These are phyloP conservation scores for Sporothrix schenckii DNA, from an alignment of 2,329 filamentous ascomycete species.

Conservation along the genomic window DNA sequence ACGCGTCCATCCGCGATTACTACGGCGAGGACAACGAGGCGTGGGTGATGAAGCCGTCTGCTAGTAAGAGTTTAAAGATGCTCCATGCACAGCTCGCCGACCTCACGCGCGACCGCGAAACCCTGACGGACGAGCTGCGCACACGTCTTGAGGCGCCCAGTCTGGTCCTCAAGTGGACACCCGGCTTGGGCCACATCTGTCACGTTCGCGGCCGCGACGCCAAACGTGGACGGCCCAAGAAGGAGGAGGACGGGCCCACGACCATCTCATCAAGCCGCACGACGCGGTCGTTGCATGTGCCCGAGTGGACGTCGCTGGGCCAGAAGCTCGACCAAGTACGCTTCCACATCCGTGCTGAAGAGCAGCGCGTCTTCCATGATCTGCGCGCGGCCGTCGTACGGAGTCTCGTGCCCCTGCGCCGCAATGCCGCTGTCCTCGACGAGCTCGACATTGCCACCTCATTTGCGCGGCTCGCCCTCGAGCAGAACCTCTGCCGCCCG, in stretches of 20 bases:
- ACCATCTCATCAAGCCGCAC: conserved; percentile 78
- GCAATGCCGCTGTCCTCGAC: conserved; percentile 88
- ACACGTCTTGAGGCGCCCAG: conserved; percentile 62
- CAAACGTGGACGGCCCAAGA: conserved; percentile 35
- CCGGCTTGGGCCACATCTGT: conserved; percentile 84
- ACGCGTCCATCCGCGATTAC: conserved; percentile 54
- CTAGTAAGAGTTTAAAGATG: conserved; percentile 65
- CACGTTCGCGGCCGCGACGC: conserved; percentile 84
- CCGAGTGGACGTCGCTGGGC: conserved; percentile 83
- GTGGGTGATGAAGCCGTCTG: conserved; percentile 68
- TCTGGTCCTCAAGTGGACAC: conserved; percentile 82
- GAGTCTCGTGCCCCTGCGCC: conserved; percentile 81
- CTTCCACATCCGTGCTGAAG: conserved; percentile 78
- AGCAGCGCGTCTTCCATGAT: conserved; percentile 74
- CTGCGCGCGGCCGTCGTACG: conserved; percentile 76
- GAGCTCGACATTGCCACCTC: conserved; percentile 89
- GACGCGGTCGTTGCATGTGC: conserved; percentile 80
- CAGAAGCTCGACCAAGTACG: conserved; percentile 76
- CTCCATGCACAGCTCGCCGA: conserved; percentile 69
- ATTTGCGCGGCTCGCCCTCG: conserved; percentile 76
- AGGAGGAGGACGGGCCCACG: conserved; percentile 40
- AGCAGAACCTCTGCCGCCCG: conserved; percentile 74
- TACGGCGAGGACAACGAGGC: conserved; percentile 63
- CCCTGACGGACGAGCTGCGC: conserved; percentile 64
- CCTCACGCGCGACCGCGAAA: conserved; percentile 62